Percentiles rank a stretch among this genome's conserved stretches.
phyloP scores from a whole-genome alignment of 805 yeast genomes.

The Starmerella floris region DNA sequence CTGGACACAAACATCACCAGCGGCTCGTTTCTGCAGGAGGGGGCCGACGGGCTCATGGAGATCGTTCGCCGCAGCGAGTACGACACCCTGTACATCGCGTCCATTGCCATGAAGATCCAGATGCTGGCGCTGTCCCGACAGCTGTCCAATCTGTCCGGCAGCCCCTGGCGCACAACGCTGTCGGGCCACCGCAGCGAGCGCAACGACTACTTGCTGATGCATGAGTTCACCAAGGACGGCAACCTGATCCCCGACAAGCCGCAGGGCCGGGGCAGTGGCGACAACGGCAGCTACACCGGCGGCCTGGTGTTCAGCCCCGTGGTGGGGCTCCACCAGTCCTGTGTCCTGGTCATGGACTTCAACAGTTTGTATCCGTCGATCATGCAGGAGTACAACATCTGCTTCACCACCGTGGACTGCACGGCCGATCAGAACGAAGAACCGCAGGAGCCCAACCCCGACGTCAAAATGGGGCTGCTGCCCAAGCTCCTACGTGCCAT shows the following conservation, averaged over 20 bases:
- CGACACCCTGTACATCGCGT: constrained; percentile 58
- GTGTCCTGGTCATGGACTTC: constrained; percentile 91
- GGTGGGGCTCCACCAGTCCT: constrained; percentile 81
- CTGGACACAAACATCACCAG: constrained; percentile 55
- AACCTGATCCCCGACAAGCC: constrained; percentile 70
- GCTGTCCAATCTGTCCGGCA: constrained; percentile 86
- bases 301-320: constrained; percentile 96
- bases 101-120: constrained; percentile 69
- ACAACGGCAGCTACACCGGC: constrained; percentile 54
- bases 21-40: constrained; percentile 38
- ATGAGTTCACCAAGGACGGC: constrained; percentile 70
- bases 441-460: constrained; percentile 29
- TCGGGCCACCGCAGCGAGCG: constrained; percentile 94
- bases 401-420: constrained; percentile 88
- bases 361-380: constrained; percentile 93
- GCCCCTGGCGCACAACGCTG: constrained; percentile 90
- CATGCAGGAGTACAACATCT: constrained; percentile 91
- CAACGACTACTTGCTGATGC: constrained; percentile 82
- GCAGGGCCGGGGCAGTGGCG: constrained; percentile 24
- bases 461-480: constrained; percentile 59
- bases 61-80: constrained; percentile 56
- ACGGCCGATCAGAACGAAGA: constrained; percentile 27
- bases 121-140: constrained; percentile 81
- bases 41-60: constrained; percentile 51
- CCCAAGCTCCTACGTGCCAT: constrained; percentile 72